Evolutionary conservation across 768 basidiomycete species (phyloP), one percentile per base, ranked within the genome.

Genomic region (Guyanaporus albipodus): DNA sequence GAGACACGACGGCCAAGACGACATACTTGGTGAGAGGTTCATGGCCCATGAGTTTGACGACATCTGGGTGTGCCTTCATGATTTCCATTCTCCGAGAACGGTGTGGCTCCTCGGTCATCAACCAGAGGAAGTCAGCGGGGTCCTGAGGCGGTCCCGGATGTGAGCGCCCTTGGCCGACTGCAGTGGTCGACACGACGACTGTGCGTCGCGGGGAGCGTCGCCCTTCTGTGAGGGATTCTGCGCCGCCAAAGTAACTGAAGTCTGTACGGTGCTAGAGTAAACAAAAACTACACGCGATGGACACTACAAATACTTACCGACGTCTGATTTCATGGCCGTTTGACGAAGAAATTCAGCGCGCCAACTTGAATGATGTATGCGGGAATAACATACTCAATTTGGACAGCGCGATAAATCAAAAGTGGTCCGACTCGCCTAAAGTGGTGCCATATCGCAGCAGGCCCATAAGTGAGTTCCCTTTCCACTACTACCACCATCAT

Each of bases 61-160:
- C 92, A 75, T 96, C 84, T 0, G 96, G 96, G 61, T 98, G 93
- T 0, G 88, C 86, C 59, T 94, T 94, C 74, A 98, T 78, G 50
- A 99, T 97, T 7, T 80, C 86, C 71, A 81, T 83, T 48, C 96
- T 73, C 44, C 96, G 73, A 14, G 83, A 82, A 40, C 95, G 80
- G 67, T 99, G 96, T 3, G 96, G 96, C 61, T 99, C 96, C 68
- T 99, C 96, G 0, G 91, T 96, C 84, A 97, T 89, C 36, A 94
- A 61, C 96, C 96, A 99, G 24, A 97, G 74, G 59, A 96, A 98
- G 56, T 98, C 95, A 0, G 73, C 66, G 1, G 89, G 86, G 58
- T 92, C 83, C 62, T 83, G 82, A 0, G 85, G 85, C 3, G 80
- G 80, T 6, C 68, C 73, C 17, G 72, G 65, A 57, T 77, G 66